phyloP scores from a whole-genome alignment of 495 filamentous ascomycete genomes.

The Aspergillus bertholletiae region DNA sequence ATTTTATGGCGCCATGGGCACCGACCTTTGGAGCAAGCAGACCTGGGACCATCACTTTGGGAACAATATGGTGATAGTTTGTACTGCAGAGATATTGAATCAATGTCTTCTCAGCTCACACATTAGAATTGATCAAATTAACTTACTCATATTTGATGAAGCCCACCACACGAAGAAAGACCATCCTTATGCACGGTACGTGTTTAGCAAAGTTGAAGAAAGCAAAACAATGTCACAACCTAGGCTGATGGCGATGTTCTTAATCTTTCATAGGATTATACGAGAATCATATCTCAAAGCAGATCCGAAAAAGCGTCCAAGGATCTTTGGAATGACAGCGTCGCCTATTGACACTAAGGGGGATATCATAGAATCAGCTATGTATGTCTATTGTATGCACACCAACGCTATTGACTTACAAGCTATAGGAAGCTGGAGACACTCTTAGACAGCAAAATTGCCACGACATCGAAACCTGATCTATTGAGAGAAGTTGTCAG shows the following conservation, averaged over 20 bases:
- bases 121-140: slow-evolving; percentile 79
- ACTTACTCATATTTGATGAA: slow-evolving; percentile 92
- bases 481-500: slow-evolving; percentile 57
- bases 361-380: slow-evolving; percentile 65
- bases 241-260: slow-evolving; percentile 2
- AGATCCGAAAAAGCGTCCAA: slow-evolving; percentile 53
- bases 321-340: slow-evolving; percentile 95
- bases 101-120: slow-evolving; percentile 77
- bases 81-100: slow-evolving; percentile 83
- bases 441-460: slow-evolving; percentile 76
- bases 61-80: slow-evolving; percentile 84
- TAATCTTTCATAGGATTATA: slow-evolving; percentile 58
- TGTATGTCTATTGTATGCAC: slow-evolving; percentile 27
- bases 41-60: slow-evolving; percentile 67
- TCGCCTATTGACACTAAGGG: slow-evolving; percentile 87
- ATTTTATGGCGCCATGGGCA: slow-evolving; percentile 71
- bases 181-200: slow-evolving; percentile 77
- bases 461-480: slow-evolving; percentile 67
- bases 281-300: slow-evolving; percentile 72
- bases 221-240: no score
- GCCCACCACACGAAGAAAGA: slow-evolving; percentile 96
- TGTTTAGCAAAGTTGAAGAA: neutral
- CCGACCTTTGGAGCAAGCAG: slow-evolving; percentile 60
- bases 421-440: slow-evolving; percentile 63
- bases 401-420: slow-evolving; percentile 7